Evolutionary conservation across 2,329 filamentous ascomycete species (phyloP), one percentile per base, ranked within the genome.

Genomic region (Ophiocordyceps camponoti-saundersi): DNA sequence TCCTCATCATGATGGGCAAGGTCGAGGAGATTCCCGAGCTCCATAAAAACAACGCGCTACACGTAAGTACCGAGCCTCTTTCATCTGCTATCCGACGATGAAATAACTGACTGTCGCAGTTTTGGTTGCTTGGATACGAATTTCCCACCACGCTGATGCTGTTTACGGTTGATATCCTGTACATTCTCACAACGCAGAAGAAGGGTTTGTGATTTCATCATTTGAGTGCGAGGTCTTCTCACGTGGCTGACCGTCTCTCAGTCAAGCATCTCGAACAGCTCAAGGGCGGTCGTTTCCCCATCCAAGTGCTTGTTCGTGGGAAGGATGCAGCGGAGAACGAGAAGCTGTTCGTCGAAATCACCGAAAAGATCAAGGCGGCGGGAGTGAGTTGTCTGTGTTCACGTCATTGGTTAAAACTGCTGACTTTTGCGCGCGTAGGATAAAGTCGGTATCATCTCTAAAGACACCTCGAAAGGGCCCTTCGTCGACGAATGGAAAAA

Each of bases 401-500:
- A 23, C 3, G 11, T 34, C 26, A 29, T 18, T 26, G 15, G 15
- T 8, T 13, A 1, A 2, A 26, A 1, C 44, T 52, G 53, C 44
- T 48, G 30, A 46, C 48, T 32, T 23, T 13, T 23, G 21, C 36
- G 3, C 11, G 10, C 48, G 40, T 55, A 88, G 82, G 92, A 90
- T 61, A 96, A 95, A 70, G 77, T 96, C 21, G 93, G 90, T 30
- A 75, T 88, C 39, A 70, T 96, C 46, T 71, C 82, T 44, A 95
- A 94, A 67, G 89, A 95, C 60, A 79, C 74, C 22, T 83, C 89
- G 2, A 78, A 75, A 46, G 92, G 92, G 2, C 88, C 88, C 1
- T 96, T 98, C 57, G 81, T 90, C 57, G 88, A 95, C 47, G 92
- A 98, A 64, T 98, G 92, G 92, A 94, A 92, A 66, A 85, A 86